Base-by-base conservation (phyloP, 176 grass and related monocot species). In the Cenchrus fungigraminus region DNA sequence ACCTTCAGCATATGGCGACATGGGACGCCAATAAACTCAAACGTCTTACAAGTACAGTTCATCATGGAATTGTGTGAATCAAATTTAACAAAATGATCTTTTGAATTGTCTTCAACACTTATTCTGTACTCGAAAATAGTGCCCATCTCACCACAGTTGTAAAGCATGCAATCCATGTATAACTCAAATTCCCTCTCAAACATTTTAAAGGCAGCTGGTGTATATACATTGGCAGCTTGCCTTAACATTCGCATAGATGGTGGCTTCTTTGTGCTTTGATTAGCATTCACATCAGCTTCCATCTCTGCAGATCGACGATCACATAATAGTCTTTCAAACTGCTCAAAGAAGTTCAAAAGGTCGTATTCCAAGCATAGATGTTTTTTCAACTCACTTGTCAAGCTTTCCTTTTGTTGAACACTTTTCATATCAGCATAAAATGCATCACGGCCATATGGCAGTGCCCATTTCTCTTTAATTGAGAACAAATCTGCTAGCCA, bases 121-220 rank as follows among this genome's bases (percentile, higher is more conserved):
- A 98, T 84, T 66, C 81, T 95, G 65, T 98, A 98, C 43, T 90
- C 82, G n/a, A 80, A 93, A 75, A 91, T 82, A 37, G 95, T 88
- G 51, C 89, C 91, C 73, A 88, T 84, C 68, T 95, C 87, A 7
- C 89, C 85, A 88, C 67, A 91, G 68, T 62, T 91, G 83, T 93
- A 98, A 75, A 98, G 77, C 85, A 92, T 90, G 81, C 95, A 98
- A 86, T 95, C 92, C 91, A 98, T 98, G 89, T 93, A 98, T 81
- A 93, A 87, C 74, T 98, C 95, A 93, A 98, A 98, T 79, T 98
- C 91, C 76, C 65, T 93, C 85, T 98, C 95, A 84, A 98, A 98
- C 95, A 98, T 95, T 91, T 93, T 93, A 87, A 93, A 95, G 68
- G 92, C 95, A 73, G 92, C 77, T 79, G 95, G 92, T 20, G 95